These are phyloP conservation scores for Pseudogymnoascus sp. DNA, from an alignment of 2,329 filamentous ascomycete genomes.

Conservation along the genomic window DNA sequence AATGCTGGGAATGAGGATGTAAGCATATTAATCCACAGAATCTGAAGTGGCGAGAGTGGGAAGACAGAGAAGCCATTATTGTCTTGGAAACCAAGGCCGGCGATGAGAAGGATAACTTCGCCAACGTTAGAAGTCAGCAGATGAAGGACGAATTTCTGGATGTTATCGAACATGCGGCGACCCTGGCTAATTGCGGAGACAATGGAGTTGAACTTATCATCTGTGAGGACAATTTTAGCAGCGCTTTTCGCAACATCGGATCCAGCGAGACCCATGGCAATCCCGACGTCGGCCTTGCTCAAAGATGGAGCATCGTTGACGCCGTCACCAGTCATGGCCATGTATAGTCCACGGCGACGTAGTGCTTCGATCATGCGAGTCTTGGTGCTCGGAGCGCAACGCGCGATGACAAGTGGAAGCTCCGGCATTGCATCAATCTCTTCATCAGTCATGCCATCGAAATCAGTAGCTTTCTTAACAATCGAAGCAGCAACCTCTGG, in stretches of 20 bases:
- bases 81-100: constrained; percentile 52
- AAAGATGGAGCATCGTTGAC: constrained; percentile 48
- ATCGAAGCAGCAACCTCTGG: constrained; percentile 39
- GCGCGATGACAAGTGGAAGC: constrained; percentile 45
- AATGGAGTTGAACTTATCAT: constrained; percentile 49
- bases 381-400: constrained; percentile 46
- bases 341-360: constrained; percentile 40
- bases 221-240: constrained; percentile 44
- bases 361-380: constrained; percentile 48
- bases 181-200: constrained; percentile 45
- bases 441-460: constrained; percentile 36
- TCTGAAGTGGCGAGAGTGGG: constrained; percentile 49
- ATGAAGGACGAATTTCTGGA: constrained; percentile 50
- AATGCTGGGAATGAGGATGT: constrained; percentile 53
- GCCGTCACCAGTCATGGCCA: constrained; percentile 49
- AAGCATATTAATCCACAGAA: constrained; percentile 58
- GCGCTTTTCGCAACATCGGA: constrained; percentile 59
- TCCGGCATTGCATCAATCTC: constrained; percentile 43
- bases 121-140: constrained; percentile 48
- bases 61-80: constrained; percentile 44
- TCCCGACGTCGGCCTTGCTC: constrained; percentile 46
- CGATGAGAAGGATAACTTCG: constrained; percentile 48
- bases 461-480: constrained; percentile 47
- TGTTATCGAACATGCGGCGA: constrained; percentile 46
- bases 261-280: constrained; percentile 54